Percentiles rank a stretch among this genome's conserved stretches.
Conservation (phyloP, 768 basidiomycete genomes). For the Calocybe indica region DNA sequence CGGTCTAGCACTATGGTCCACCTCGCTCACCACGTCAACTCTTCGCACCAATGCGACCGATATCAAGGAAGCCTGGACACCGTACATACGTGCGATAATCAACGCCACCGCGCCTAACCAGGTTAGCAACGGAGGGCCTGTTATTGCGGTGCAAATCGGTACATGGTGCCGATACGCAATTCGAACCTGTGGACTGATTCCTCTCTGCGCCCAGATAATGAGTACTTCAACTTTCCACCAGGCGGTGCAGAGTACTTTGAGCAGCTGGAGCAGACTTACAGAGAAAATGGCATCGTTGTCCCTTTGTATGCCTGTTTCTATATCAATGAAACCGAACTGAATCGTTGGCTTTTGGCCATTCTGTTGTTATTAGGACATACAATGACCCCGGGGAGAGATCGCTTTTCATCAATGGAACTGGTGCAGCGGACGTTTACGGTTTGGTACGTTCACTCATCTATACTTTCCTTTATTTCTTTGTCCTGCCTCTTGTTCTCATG, state of each 20-base stretch:
- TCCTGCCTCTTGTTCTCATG: not conserved
- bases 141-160: constrained; percentile 47
- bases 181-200: too few species aligned
- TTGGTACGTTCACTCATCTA: constrained; percentile 18
- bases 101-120: constrained; percentile 56
- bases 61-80: constrained; percentile 65
- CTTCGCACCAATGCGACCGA: constrained; percentile 73
- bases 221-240: too few species aligned
- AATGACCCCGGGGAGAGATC: constrained; percentile 56
- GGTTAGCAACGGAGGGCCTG: constrained; percentile 66
- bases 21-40: constrained; percentile 54
- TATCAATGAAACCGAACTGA: too few species aligned
- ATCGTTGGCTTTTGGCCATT: too few species aligned
- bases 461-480: not conserved
- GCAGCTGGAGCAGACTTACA: too few species aligned
- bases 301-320: too few species aligned
- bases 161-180: not conserved
- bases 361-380: constrained; percentile 34
- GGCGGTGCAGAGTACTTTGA: too few species aligned
- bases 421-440: too few species aligned
- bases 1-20: constrained; percentile 66
- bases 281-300: too few species aligned
- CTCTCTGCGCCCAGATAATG: too few species aligned
- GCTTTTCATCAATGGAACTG: constrained; percentile 70
- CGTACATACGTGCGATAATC: constrained; percentile 65